Evolutionary conservation across 192 early-diverging fungal species (phyloP).

Genomic region (Linnemannia exigua): DNA sequence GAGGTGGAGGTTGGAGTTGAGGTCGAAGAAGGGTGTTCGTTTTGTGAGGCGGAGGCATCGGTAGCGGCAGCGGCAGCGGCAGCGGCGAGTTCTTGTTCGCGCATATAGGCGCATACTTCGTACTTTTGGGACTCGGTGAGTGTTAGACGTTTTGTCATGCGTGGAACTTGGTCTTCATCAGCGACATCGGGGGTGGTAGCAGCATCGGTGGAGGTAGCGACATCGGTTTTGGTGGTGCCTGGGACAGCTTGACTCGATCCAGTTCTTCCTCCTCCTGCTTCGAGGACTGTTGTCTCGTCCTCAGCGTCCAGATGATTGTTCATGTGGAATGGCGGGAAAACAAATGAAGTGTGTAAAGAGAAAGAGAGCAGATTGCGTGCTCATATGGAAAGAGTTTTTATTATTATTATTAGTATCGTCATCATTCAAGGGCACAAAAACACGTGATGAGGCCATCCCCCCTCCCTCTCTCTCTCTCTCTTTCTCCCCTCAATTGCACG

Average conservation of each 20-base stretch:
- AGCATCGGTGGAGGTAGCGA: not conserved
- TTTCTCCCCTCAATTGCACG: slow-evolving; percentile 6
- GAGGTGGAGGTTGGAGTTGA: too few species aligned
- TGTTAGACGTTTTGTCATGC: slow-evolving; percentile 26
- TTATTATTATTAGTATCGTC: too few species aligned
- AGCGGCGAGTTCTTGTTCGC: slow-evolving; percentile 19
- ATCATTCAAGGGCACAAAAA: not conserved
- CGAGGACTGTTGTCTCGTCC: not conserved
- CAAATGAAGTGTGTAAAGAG: too few species aligned
- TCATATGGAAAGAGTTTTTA: not conserved
- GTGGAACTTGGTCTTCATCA: not conserved
- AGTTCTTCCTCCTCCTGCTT: not conserved
- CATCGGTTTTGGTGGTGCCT: not conserved
- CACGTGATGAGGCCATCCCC: too few species aligned
- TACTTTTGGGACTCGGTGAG: slow-evolving; percentile 55
- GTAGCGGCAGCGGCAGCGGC: too few species aligned
- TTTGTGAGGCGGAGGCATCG: too few species aligned
- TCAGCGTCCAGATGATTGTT: not conserved
- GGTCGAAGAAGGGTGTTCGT: too few species aligned
- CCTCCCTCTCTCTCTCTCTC: too few species aligned
- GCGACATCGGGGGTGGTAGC: not conserved
- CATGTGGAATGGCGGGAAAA: not conserved
- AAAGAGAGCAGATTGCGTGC: too few species aligned
- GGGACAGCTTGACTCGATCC: not conserved
- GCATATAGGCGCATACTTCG: slow-evolving; percentile 44